phyloP scores from a whole-genome alignment of 345 rosid species.

The Psidium guajava region DNA sequence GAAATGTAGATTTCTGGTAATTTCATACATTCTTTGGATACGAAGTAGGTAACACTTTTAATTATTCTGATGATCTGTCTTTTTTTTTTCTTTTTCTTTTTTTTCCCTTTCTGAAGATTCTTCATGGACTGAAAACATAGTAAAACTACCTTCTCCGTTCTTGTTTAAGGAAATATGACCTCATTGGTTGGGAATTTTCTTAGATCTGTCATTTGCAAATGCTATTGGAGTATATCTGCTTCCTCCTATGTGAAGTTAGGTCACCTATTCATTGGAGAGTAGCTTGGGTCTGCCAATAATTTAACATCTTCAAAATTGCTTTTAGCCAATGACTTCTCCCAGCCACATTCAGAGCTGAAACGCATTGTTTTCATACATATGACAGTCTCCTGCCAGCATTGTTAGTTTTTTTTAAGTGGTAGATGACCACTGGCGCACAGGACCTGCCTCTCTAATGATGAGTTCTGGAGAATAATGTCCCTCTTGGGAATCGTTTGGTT shows the following conservation, averaged over 20 bases:
- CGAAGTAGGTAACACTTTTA: neutral
- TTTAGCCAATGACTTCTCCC: neutral
- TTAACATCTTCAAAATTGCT: neutral
- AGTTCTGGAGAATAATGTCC: neutral
- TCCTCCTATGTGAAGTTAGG: neutral
- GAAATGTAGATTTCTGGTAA: neutral
- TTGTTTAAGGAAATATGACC: neutral
- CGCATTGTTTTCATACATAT: neutral
- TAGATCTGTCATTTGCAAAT: neutral
- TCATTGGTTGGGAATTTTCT: neutral
- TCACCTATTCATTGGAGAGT: neutral
- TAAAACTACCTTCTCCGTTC: neutral
- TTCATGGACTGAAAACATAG: neutral
- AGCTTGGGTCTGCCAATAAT: neutral
- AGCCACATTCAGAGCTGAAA: neutral
- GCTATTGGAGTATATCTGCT: neutral
- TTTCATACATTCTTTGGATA: neutral
- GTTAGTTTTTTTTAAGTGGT: neutral
- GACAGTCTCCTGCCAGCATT: neutral
- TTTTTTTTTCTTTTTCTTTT: neutral
- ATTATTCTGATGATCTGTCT: neutral
- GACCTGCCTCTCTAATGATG: neutral
- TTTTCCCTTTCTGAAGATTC: neutral
- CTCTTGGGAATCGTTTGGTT: neutral
- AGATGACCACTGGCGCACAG: neutral